Evolutionary conservation across 169 alveolate genomes (phyloP), one percentile per base, ranked within the genome.

Genomic region (Cryptosporidium canis): DNA sequence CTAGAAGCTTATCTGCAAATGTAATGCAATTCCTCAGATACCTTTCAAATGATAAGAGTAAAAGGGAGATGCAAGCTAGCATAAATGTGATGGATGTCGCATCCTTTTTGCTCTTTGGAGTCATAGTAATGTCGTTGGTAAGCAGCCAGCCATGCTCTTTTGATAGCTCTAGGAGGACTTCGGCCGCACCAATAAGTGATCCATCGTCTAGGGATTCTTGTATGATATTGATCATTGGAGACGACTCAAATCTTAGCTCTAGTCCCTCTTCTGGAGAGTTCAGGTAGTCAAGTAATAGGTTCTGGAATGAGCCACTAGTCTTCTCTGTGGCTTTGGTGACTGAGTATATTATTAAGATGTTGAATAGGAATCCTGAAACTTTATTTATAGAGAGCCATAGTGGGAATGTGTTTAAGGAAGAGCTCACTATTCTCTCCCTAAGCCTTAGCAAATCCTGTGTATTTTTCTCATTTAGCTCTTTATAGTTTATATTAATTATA

Each of bases 351-450:
- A 70, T 16, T 31, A 70, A 33, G 24, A 37, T 21, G 21, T 70
- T 70, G 18, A 70, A 70, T 70, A 70, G n/a, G 18, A 48, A 33
- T 1, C 66, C 66, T 31, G 68, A 56, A n/a, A 70, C 53, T 33
- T 55, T 70, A 9, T 35, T 70, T 14, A 48, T 48, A 16, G 44
- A 27, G 21, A 70, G 1, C 84, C 84, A 70, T 31, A 24, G 47
- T 51, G 84, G 84, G 11, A 70, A 16, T 4, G 33, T 55, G 29
- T 70, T 70, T 3, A 70, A 37, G 12, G 64, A 29, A 16, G 6
- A 47, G 9, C 12, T 12, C 0, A 47, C 53, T 11, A 55, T 27
- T 70, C 64, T 47, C n/a, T 55, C 39, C 33, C 37, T 18, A 29
- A 31, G 35, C 6, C 31, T 48, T 1, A 27, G 12, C 16, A 70